A percentile compares a stretch with the other conserved stretches of the same genome.
Conservation (phyloP, 768 basidiomycete genomes). For the Suillus subaureus region DNA sequence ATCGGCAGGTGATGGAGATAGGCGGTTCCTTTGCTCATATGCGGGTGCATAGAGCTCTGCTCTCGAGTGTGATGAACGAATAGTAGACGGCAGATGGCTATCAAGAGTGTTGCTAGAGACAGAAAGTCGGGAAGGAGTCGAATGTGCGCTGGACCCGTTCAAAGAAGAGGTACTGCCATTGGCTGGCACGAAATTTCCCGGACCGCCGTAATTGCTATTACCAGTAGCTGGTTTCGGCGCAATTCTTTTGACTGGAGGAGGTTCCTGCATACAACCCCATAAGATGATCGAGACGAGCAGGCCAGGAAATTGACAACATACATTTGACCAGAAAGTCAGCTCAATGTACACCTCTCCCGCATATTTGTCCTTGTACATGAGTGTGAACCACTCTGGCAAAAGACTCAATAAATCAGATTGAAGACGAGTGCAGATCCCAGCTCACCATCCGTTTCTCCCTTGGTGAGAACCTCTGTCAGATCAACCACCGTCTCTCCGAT, state of each 20-base stretch:
- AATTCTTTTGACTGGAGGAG: constrained; percentile 72
- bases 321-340: constrained; percentile 95
- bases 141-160: constrained; percentile 24
- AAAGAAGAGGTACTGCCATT: constrained; percentile 33
- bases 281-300: constrained; percentile 10
- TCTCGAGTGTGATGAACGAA: constrained; percentile 63
- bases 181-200: constrained; percentile 70
- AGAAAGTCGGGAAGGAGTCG: constrained; percentile 13
- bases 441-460: constrained; percentile 96
- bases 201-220: constrained; percentile 73
- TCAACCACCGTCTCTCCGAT: constrained; percentile 92
- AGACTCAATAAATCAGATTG: constrained; percentile 18
- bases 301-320: constrained; percentile 37
- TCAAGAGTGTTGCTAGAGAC: constrained; percentile 35
- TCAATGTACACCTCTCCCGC: constrained; percentile 96
- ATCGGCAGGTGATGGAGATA: constrained; percentile 44
- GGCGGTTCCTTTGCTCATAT: constrained; percentile 59
- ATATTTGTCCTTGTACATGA: constrained; percentile 90
- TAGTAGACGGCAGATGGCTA: constrained; percentile 61
- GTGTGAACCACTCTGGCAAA: constrained; percentile 86
- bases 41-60: constrained; percentile 75
- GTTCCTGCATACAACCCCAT: constrained; percentile 53
- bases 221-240: constrained; percentile 50
- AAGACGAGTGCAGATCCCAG: constrained; percentile 6
- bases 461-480: constrained; percentile 86